These are phyloP conservation scores for Penicillium alfredii DNA, from an alignment of 495 filamentous ascomycete genomes.

Conservation along the genomic window DNA sequence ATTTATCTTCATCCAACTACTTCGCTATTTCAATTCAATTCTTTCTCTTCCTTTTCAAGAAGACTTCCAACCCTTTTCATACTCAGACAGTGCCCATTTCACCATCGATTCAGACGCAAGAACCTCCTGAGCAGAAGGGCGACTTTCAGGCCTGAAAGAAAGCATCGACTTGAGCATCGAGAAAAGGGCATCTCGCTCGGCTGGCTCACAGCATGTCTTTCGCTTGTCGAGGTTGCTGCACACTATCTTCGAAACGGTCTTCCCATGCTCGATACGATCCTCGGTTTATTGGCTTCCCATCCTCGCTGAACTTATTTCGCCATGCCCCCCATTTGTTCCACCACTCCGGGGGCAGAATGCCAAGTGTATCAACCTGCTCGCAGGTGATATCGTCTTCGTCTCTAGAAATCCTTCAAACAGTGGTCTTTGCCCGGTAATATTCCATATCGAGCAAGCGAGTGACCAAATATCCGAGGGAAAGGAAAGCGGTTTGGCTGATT, in stretches of 20 bases:
- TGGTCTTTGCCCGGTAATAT: constrained; percentile 9
- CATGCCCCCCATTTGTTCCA: constrained; percentile 13
- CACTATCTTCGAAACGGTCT: constrained; percentile 8
- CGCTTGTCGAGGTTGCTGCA: constrained; percentile 10
- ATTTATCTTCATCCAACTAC: no score
- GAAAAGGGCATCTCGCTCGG: constrained; percentile 4
- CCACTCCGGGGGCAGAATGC: constrained; percentile 18
- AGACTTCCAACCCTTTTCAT: no score
- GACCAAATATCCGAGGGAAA: constrained; percentile 30
- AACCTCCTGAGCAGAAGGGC: no score
- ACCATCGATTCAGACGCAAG: no score
- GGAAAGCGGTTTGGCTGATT: constrained; percentile 17
- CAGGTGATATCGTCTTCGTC: constrained; percentile 17
- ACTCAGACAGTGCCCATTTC: no score
- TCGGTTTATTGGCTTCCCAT: constrained; percentile 8
- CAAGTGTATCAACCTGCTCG: constrained; percentile 19
- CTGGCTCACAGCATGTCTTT: constrained; percentile 3
- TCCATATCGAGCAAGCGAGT: constrained; percentile 23
- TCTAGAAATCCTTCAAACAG: constrained; percentile 13
- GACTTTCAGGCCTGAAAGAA: no score
- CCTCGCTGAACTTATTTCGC: constrained; percentile 10
- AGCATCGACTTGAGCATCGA: no score
- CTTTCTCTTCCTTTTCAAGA: no score
- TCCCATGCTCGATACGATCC: constrained; percentile 9
- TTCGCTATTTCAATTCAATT: no score